Percentiles rank a stretch among this genome's conserved stretches.
Evolutionary conservation across 129 eudicot genomes (phyloP).

Genomic region (Cynara cardunculus): DNA sequence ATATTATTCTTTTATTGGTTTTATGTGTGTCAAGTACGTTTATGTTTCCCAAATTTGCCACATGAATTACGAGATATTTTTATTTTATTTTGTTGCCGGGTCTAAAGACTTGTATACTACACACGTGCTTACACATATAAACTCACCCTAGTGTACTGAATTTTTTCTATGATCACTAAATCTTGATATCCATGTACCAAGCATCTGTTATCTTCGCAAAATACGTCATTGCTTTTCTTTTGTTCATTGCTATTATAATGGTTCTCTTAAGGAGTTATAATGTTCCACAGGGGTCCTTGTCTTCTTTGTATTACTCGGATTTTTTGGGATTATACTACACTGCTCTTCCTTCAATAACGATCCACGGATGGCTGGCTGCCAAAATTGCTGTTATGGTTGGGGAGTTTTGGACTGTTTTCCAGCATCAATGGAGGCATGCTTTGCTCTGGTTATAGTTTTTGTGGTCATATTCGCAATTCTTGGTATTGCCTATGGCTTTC

Average conservation of each 20-base stretch:
- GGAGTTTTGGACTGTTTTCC: constrained; percentile 83
- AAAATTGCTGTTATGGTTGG: constrained; percentile 90
- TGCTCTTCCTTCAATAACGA: constrained; percentile 59
- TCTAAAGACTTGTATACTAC: neutral
- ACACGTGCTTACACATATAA: neutral
- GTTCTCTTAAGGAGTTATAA: neutral
- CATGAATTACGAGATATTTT: neutral
- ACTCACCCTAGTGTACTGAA: neutral
- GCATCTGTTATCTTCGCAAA: neutral
- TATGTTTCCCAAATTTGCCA: neutral
- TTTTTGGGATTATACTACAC: constrained; percentile 72
- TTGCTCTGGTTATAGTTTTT: constrained; percentile 62
- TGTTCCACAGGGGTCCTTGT: constrained; percentile 54
- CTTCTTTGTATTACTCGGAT: constrained; percentile 74
- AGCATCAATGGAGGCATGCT: constrained; percentile 80
- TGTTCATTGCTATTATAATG: neutral
- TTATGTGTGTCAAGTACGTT: neutral
- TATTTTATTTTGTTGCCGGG: no score
- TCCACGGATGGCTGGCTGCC: constrained; percentile 80
- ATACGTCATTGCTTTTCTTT: neutral
- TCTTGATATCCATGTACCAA: neutral
- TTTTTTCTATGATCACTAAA: neutral
- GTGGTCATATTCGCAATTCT: constrained; percentile 79
- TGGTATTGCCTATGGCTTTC: constrained; percentile 86
- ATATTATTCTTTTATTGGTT: neutral